Evolutionary conservation across 192 early-diverging fungal genomes (phyloP).

Genomic region (Chytriomyces sp.): DNA sequence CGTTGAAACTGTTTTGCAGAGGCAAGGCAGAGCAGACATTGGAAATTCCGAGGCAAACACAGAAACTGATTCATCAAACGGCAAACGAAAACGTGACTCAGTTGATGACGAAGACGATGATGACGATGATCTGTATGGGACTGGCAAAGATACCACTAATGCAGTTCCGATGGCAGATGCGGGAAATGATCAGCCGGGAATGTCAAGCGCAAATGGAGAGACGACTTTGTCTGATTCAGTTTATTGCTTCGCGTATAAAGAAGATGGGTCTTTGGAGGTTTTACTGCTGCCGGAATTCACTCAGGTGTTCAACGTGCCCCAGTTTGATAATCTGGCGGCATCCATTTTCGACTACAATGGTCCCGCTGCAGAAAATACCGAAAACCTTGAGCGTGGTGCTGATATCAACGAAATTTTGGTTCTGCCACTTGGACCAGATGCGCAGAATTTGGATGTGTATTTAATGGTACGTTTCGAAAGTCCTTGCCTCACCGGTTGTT

Average conservation of each 20-base stretch:
- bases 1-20: neutral
- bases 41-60: neutral
- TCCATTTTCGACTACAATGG: conserved; percentile 19
- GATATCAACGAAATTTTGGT: conserved; percentile 76
- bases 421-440: conserved; percentile 64
- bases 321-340: conserved; percentile 36
- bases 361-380: conserved; percentile 37
- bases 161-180: neutral
- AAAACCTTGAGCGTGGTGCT: conserved; percentile 23
- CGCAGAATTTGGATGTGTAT: conserved; percentile 60
- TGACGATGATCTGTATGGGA: conserved; percentile 59
- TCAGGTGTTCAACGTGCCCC: conserved; percentile 38
- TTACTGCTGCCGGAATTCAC: conserved; percentile 48
- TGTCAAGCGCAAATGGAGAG: neutral
- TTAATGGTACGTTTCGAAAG: conserved; percentile 64
- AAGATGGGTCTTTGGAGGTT: conserved; percentile 71
- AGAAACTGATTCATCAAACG: neutral
- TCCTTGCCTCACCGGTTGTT: conserved; percentile 6
- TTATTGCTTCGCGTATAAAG: conserved; percentile 71
- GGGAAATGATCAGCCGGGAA: neutral
- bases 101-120: conserved; percentile 55
- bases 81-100: conserved; percentile 1
- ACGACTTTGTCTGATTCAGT: conserved; percentile 6
- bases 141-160: neutral
- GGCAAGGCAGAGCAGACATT: conserved; percentile 1